Evolutionary conservation across 331 rosid genomes (phyloP).

Genomic region (Cydonia oblonga): DNA sequence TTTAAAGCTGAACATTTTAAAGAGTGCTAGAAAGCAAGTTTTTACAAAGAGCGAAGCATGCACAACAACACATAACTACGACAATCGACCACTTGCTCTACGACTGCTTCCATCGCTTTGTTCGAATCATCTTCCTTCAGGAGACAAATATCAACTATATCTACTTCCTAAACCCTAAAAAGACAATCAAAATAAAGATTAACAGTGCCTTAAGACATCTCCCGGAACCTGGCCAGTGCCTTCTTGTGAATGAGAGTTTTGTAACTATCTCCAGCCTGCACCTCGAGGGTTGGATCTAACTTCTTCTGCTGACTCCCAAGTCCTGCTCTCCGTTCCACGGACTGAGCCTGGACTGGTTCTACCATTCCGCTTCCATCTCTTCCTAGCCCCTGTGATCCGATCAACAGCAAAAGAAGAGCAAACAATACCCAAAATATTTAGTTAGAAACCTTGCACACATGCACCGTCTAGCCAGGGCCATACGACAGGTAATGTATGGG

Average conservation of each 20-base stretch:
- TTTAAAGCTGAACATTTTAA: no score
- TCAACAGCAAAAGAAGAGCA: constrained; percentile 21
- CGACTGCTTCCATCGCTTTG: not conserved
- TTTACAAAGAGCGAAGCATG: not conserved
- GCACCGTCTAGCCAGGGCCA: not conserved
- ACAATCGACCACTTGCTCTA: not conserved
- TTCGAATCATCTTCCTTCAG: not conserved
- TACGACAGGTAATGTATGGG: not conserved
- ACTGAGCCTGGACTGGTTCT: constrained; percentile 91
- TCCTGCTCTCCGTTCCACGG: constrained; percentile 76
- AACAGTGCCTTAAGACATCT: constrained; percentile 43
- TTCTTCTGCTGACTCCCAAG: constrained; percentile 95
- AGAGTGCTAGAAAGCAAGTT: not conserved
- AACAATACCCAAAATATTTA: constrained; percentile 18
- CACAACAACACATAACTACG: not conserved
- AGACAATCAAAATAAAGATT: not conserved
- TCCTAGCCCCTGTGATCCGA: constrained; percentile 75
- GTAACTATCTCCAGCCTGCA: constrained; percentile 89
- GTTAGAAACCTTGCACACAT: constrained; percentile 23
- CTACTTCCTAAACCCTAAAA: not conserved
- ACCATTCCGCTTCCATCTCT: constrained; percentile 95
- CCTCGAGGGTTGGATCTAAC: constrained; percentile 75
- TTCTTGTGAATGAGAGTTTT: constrained; percentile 86
- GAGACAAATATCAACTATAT: not conserved
- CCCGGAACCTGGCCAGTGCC: constrained; percentile 93